Percentiles rank a stretch among this genome's conserved stretches.
Conservation (phyloP, 2,329 filamentous ascomycete genomes). For the Blumeria hordei region DNA sequence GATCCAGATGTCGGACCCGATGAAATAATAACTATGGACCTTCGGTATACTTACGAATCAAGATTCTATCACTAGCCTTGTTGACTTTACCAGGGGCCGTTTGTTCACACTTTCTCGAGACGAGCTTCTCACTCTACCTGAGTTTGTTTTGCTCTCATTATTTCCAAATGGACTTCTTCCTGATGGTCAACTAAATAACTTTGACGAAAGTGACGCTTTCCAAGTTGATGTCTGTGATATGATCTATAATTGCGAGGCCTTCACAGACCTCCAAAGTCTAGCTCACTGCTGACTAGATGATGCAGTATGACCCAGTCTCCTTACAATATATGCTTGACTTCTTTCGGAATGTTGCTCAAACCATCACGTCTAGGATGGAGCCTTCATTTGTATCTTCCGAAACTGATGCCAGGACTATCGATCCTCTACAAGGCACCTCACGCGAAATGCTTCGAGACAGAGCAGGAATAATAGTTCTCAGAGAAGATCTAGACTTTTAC, state of each 20-base stretch:
- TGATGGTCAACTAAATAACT: slow-evolving; percentile 84
- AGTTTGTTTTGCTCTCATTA: slow-evolving; percentile 91
- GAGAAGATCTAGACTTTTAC: slow-evolving; percentile 95
- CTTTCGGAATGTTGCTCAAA: slow-evolving; percentile 85
- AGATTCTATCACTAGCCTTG: slow-evolving; percentile 2
- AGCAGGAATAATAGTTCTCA: slow-evolving; percentile 86
- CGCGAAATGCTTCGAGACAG: slow-evolving; percentile 63
- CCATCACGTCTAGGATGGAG: slow-evolving; percentile 54
- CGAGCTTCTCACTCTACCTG: slow-evolving; percentile 80
- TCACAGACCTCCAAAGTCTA: slow-evolving; percentile 17
- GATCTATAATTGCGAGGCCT: slow-evolving; percentile 13
- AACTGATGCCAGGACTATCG: slow-evolving; percentile 39
- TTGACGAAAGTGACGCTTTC: slow-evolving; percentile 79
- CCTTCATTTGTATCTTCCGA: slow-evolving; percentile 43
- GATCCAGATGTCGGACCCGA: slow-evolving; percentile 53
- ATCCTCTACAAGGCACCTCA: slow-evolving; percentile 45
- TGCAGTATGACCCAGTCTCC: slow-evolving; percentile 83
- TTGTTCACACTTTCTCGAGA: slow-evolving; percentile 87
- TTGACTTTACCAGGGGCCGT: slow-evolving; percentile 41
- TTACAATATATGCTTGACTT: slow-evolving; percentile 99
- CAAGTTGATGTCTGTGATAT: slow-evolving; percentile 71
- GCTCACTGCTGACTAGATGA: slow-evolving; percentile 19
- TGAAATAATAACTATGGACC: slow-evolving; percentile 84
- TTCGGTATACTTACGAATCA: slow-evolving; percentile 37
- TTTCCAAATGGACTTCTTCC: slow-evolving; percentile 97